phyloP scores from a whole-genome alignment of 108 stramenopile genomes.

The Conticribra guillardii region DNA sequence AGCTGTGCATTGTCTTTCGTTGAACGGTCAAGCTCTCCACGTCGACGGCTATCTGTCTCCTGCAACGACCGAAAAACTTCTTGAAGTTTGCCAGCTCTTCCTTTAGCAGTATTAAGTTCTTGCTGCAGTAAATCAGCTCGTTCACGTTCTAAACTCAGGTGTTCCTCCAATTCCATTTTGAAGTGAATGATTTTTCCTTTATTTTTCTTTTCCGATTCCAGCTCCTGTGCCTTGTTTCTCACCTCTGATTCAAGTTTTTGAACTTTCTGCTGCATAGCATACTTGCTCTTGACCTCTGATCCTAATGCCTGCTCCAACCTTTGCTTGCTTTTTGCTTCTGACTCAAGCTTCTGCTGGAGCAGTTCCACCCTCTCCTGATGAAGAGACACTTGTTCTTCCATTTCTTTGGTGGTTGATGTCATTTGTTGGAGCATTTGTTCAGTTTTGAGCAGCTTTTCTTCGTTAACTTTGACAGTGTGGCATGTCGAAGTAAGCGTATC shows the following conservation, averaged over 20 bases:
- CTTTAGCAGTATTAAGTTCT: conserved; percentile 11
- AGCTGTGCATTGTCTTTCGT: conserved; percentile 1
- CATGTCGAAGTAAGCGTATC: conserved; percentile 27
- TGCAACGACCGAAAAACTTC: conserved; percentile 9
- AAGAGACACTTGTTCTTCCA: conserved; percentile 14
- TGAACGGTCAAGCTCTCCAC: conserved; percentile 13
- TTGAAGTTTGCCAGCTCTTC: background rate
- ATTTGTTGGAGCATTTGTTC: conserved; percentile 10
- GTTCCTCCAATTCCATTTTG: conserved; percentile 30
- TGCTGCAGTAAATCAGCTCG: conserved; percentile 31
- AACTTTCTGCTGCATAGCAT: background rate
- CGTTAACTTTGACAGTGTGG: conserved; percentile 1
- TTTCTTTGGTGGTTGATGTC: conserved; percentile 11
- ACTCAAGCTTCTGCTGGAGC: conserved; percentile 22
- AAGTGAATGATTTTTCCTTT: conserved; percentile 4
- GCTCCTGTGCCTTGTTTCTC: background rate
- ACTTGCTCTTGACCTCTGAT: background rate
- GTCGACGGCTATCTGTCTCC: conserved; percentile 9
- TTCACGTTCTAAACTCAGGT: conserved; percentile 30
- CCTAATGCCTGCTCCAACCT: background rate
- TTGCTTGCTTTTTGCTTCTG: conserved; percentile 12
- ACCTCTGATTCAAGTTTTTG: background rate
- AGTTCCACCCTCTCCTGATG: conserved; percentile 29
- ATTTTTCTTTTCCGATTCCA: background rate
- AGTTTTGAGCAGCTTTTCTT: conserved; percentile 12